phyloP scores from a whole-genome alignment of 805 yeast species.

The Cyberlindnera veronae region DNA sequence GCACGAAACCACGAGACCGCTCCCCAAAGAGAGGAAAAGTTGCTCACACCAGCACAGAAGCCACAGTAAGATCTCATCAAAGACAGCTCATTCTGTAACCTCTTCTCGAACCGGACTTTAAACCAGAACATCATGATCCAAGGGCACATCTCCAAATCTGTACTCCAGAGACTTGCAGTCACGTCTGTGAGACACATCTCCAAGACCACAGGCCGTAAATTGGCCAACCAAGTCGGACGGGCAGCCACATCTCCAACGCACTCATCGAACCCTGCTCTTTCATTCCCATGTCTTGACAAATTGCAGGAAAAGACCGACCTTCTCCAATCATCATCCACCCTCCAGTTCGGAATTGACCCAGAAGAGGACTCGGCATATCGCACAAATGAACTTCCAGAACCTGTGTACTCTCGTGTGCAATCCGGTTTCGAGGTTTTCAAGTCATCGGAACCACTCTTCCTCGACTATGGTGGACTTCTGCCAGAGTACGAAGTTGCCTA shows the following conservation, averaged over 20 bases:
- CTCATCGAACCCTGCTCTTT: slow-evolving; percentile 18
- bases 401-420: slow-evolving; percentile 67
- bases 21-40: too few relatives aligned
- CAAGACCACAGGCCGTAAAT: slow-evolving; percentile 9
- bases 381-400: slow-evolving; percentile 69
- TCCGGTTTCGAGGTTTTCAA: slow-evolving; percentile 63
- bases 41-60: too few relatives aligned
- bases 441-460: slow-evolving; percentile 54
- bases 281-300: slow-evolving; percentile 84
- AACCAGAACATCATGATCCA: too few relatives aligned
- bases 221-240: slow-evolving; percentile 6
- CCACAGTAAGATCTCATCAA: too few relatives aligned
- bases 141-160: background rate
- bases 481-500: slow-evolving; percentile 81
- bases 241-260: slow-evolving; percentile 1
- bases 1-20: too few relatives aligned
- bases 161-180: background rate
- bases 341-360: slow-evolving; percentile 6
- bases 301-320: slow-evolving; percentile 53
- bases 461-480: slow-evolving; percentile 79
- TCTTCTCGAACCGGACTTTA: too few relatives aligned
- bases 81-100: too few relatives aligned
- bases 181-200: slow-evolving; percentile 8
- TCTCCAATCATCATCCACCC: slow-evolving; percentile 7
- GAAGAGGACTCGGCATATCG: slow-evolving; percentile 17